These are phyloP conservation scores for Rhododendron simsii DNA, from an alignment of 148 eudicot genomes.

Conservation along the genomic window DNA sequence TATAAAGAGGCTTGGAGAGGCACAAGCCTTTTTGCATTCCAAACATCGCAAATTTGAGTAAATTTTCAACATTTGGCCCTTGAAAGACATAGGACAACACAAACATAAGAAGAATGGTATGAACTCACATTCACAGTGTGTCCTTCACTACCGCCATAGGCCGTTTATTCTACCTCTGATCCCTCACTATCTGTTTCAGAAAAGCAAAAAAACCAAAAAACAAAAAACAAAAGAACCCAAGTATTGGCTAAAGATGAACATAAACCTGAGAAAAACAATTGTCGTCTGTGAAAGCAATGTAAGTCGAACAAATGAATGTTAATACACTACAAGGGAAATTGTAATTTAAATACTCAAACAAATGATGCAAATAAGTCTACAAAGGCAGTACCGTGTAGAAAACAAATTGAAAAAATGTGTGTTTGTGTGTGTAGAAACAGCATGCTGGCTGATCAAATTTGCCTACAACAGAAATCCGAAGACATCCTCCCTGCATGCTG, in stretches of 20 bases:
- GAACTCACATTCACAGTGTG: conserved; percentile 36
- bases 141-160: conserved; percentile 17
- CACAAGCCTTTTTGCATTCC: too few relatives aligned
- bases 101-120: not conserved
- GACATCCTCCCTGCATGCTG: not conserved
- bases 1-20: too few relatives aligned
- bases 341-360: not conserved
- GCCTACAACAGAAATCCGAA: too few relatives aligned
- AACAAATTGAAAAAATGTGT: not conserved
- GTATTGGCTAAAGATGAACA: not conserved
- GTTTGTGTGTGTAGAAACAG: not conserved
- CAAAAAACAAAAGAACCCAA: not conserved
- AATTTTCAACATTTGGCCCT: too few relatives aligned
- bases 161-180: conserved; percentile 24
- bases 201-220: not conserved
- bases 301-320: too few relatives aligned
- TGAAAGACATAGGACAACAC: too few relatives aligned
- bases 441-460: not conserved
- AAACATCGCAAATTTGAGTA: too few relatives aligned
- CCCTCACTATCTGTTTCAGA: conserved; percentile 21
- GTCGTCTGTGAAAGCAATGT: not conserved
- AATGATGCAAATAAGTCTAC: not conserved
- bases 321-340: not conserved
- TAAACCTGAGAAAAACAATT: not conserved
- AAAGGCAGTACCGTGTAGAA: too few relatives aligned